phyloP scores from a whole-genome alignment of 345 rosid genomes.

The Aquilaria yunnanensis region DNA sequence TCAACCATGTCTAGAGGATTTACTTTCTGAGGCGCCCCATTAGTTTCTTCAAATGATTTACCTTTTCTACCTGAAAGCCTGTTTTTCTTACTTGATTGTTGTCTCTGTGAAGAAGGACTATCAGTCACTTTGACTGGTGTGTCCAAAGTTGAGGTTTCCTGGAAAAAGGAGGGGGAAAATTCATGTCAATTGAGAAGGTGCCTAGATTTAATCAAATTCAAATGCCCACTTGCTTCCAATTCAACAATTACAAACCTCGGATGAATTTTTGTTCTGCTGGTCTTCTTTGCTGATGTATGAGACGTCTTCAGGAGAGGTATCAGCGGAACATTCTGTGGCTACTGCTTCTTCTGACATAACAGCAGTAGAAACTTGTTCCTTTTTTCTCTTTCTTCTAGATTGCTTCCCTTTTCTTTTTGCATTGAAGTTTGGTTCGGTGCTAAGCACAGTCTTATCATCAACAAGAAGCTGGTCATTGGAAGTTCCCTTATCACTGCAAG shows the following conservation, averaged over 20 bases:
- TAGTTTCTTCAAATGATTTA: constrained; percentile 27
- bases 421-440: constrained; percentile 8
- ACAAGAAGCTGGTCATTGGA: constrained; percentile 24
- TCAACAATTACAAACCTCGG: constrained; percentile 34
- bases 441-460: constrained; percentile 13
- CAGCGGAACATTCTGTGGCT: constrained; percentile 17
- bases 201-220: constrained; percentile 7
- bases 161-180: constrained; percentile 16
- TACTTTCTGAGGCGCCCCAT: constrained; percentile 26
- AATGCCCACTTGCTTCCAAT: constrained; percentile 11
- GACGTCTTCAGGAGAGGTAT: constrained; percentile 21
- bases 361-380: constrained; percentile 26
- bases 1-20: constrained; percentile 30
- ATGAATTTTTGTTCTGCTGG: constrained; percentile 12
- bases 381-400: constrained; percentile 34
- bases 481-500: constrained; percentile 14
- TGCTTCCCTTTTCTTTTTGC: constrained; percentile 35
- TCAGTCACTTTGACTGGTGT: constrained; percentile 17
- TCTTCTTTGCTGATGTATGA: constrained; percentile 20
- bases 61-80: constrained; percentile 23
- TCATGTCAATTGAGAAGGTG: constrained; percentile 23
- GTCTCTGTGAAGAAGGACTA: constrained; percentile 33
- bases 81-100: constrained; percentile 31
- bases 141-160: constrained; percentile 26
- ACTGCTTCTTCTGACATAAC: constrained; percentile 17